Evolutionary conservation across 371 early-diverging fungal genomes (phyloP).

Genomic region (Haplosporangium sp.): DNA sequence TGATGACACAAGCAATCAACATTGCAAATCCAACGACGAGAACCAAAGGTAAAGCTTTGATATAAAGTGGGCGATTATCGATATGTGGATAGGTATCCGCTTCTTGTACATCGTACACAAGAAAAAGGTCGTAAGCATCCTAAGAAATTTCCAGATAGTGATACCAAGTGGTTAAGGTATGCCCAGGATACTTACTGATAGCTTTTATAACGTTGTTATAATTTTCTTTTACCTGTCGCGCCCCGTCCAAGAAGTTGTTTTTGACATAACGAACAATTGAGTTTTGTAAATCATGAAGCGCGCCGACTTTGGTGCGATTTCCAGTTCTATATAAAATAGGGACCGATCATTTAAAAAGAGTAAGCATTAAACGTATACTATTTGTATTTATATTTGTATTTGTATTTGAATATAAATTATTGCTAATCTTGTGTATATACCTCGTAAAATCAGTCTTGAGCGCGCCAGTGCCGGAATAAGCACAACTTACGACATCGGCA

Average conservation of each 20-base stretch:
- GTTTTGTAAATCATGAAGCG: conserved; percentile 86
- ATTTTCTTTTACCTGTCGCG: conserved; percentile 73
- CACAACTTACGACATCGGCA: conserved; percentile 96
- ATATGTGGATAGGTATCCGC: conserved; percentile 18
- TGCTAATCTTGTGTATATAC: conserved; percentile 31
- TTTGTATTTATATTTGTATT: too few species aligned
- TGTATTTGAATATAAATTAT: background rate
- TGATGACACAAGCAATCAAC: conserved; percentile 26
- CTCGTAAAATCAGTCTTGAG: conserved; percentile 97
- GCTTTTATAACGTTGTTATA: background rate
- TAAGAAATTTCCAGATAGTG: background rate
- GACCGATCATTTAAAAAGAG: background rate
- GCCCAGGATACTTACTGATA: background rate
- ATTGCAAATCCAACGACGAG: conserved; percentile 39
- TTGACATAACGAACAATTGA: conserved; percentile 89
- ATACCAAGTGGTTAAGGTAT: background rate
- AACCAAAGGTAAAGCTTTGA: conserved; percentile 27
- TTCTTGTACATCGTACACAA: conserved; percentile 46
- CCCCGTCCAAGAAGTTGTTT: conserved; percentile 95
- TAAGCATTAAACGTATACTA: too few species aligned
- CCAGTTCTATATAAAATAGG: conserved; percentile 72
- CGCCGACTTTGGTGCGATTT: conserved; percentile 84
- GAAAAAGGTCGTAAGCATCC: conserved; percentile 54
- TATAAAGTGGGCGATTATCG: conserved; percentile 29
- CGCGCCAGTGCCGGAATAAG: conserved; percentile 99